These are phyloP conservation scores for Suillus weaverae DNA, from an alignment of 768 basidiomycete genomes.

Conservation along the genomic window DNA sequence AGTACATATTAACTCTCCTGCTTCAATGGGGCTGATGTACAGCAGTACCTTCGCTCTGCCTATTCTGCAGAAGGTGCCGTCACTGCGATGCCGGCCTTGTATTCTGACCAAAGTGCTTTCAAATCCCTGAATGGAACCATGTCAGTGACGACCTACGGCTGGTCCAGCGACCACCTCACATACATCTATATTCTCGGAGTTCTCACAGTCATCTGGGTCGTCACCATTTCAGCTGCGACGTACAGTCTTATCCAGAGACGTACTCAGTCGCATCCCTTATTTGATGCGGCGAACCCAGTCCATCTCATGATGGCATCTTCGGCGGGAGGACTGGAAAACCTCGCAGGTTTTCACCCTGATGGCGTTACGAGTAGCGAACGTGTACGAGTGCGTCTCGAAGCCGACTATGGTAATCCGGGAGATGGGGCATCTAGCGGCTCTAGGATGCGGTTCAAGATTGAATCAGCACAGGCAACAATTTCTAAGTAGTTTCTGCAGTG, in stretches of 20 bases:
- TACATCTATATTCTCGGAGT: neutral
- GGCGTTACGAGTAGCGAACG: neutral
- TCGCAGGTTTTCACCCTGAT: neutral
- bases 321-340: neutral
- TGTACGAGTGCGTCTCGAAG: neutral
- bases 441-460: neutral
- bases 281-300: neutral
- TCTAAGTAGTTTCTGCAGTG: neutral
- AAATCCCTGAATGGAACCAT: conserved; percentile 2
- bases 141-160: neutral
- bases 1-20: neutral
- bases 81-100: neutral
- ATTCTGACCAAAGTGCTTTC: neutral
- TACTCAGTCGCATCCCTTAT: neutral
- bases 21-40: neutral
- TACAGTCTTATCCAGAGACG: neutral
- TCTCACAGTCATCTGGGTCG: neutral
- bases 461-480: neutral
- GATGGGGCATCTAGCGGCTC: neutral
- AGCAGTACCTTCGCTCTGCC: conserved; percentile 10
- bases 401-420: too few species aligned
- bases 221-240: neutral
- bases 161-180: neutral
- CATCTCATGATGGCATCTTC: neutral
- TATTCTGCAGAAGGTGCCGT: conserved; percentile 3